Conservation (phyloP, 228 moss, liverwort and hornwort species). For the Sphagnum magellanicum region DNA sequence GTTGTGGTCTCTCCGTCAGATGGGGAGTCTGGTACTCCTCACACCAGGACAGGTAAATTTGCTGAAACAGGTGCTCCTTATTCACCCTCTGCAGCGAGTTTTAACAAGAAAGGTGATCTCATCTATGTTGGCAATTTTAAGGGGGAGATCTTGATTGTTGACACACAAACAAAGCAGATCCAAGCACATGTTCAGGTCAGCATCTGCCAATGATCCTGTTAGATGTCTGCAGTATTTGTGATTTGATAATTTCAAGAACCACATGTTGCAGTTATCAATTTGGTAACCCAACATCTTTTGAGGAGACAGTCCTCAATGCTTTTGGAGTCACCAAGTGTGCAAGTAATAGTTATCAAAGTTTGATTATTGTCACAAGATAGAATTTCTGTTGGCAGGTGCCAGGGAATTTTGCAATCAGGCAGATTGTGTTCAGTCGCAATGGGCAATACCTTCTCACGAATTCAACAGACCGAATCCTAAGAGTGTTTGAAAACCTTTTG, state of each 20-base stretch:
- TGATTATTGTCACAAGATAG: not conserved
- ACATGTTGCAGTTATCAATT: too few relatives aligned
- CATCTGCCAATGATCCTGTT: too few relatives aligned
- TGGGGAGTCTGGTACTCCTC: slow-evolving; percentile 61
- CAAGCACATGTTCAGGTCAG: slow-evolving; percentile 55
- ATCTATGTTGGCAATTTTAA: slow-evolving; percentile 96
- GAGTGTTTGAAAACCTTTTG: slow-evolving; percentile 84
- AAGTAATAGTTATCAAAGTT: too few relatives aligned
- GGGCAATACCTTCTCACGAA: slow-evolving; percentile 90
- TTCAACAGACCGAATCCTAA: slow-evolving; percentile 87
- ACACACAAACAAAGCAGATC: slow-evolving; percentile 56
- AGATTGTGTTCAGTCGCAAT: slow-evolving; percentile 91
- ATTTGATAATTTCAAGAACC: too few relatives aligned
- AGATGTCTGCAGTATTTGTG: too few relatives aligned
- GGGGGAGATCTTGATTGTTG: slow-evolving; percentile 85
- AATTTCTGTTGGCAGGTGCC: slow-evolving; percentile 36
- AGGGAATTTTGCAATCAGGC: slow-evolving; percentile 87
- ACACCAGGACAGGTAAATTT: slow-evolving; percentile 66
- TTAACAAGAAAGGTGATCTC: slow-evolving; percentile 92
- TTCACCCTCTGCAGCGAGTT: slow-evolving; percentile 89
- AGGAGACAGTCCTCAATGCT: too few relatives aligned
- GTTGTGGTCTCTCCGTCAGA: slow-evolving; percentile 50
- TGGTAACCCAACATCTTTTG: too few relatives aligned
- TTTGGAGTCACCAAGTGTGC: too few relatives aligned
- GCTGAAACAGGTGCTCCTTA: slow-evolving; percentile 67